Conservation (phyloP, 257 asterid species). For the Solanum tacnaense region DNA sequence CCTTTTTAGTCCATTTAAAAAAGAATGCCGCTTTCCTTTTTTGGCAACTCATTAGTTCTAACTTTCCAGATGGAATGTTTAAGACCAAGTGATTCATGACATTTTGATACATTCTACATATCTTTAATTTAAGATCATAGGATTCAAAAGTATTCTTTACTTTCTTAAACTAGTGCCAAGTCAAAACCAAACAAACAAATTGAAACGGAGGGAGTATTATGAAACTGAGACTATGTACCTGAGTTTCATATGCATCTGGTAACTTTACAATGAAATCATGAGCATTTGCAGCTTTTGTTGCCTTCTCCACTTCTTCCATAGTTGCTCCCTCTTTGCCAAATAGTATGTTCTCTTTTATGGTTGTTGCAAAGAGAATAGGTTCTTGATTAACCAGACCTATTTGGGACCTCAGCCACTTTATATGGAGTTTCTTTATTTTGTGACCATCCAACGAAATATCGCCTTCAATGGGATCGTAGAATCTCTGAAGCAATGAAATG, state of each 20-base stretch:
- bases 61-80: background rate
- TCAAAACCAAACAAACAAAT: background rate
- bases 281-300: slow-evolving; percentile 70
- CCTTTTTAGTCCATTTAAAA: background rate
- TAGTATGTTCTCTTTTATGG: slow-evolving; percentile 59
- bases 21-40: background rate
- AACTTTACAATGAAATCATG: slow-evolving; percentile 57
- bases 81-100: background rate
- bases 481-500: slow-evolving; percentile 52
- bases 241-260: slow-evolving; percentile 61
- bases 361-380: slow-evolving; percentile 74
- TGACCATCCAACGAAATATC: slow-evolving; percentile 60
- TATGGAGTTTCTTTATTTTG: slow-evolving; percentile 60
- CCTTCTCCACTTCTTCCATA: slow-evolving; percentile 49
- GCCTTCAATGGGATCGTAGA: slow-evolving; percentile 69
- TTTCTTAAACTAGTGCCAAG: background rate
- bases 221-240: slow-evolving; percentile 25
- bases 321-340: slow-evolving; percentile 70
- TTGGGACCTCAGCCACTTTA: slow-evolving; percentile 71
- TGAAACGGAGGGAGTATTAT: background rate
- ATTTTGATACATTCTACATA: too few species aligned
- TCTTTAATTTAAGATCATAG: background rate
- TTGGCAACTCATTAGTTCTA: background rate
- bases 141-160: background rate
- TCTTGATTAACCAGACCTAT: slow-evolving; percentile 85